Evolutionary conservation across 2,329 filamentous ascomycete species (phyloP), one percentile per base, ranked within the genome.

Genomic region (Scopulariopsis brevicaulis): DNA sequence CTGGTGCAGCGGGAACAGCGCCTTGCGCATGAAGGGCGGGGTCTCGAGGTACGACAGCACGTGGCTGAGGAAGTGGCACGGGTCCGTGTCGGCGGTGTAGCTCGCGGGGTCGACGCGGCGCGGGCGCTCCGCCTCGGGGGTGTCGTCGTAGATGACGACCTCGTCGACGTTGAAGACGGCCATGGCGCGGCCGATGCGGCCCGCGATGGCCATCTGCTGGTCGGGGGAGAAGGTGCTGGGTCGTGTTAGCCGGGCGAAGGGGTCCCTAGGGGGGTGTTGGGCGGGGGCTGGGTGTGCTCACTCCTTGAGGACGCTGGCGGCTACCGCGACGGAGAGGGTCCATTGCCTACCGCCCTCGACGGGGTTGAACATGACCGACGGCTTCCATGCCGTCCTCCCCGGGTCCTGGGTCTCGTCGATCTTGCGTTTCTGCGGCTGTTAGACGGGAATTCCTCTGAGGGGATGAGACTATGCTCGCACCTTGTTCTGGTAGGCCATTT

Each of bases 111-210:
- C 79, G 55, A 79, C 74, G 22, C 70, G 71, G 28, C 66, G 69
- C 34, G 75, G 72, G 35, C 78, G 77, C 35, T 74, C 66, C 15
- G 76, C 71, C 7, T 65, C 55, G 2, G 78, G 77, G 40, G 77
- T 77, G 71, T 95, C 90, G 66, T 93, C 84, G 69, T 88, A 96
- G 58, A 96, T 75, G 55, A 96, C 78, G 34, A 95, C 79, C 72
- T 96, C 90, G 68, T 96, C 90, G 63, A 96, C 80, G 65, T 83
- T 86, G 72, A 94, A 95, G 62, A 95, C 86, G 61, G 89, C 87
- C 56, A 90, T 80, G 37, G 89, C 89, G 57, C 90, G 87, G 6
- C 90, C 90, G 57, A 96, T 85, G 62, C 87, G 85, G 8, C 87
- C 88, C 1, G 85, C 86, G 54, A 88, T 77, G 54, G 80, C 78